Percentiles rank a stretch among this genome's conserved stretches.
Evolutionary conservation across 768 basidiomycete genomes (phyloP).

Genomic region (Leucosporidium creatinivorum): DNA sequence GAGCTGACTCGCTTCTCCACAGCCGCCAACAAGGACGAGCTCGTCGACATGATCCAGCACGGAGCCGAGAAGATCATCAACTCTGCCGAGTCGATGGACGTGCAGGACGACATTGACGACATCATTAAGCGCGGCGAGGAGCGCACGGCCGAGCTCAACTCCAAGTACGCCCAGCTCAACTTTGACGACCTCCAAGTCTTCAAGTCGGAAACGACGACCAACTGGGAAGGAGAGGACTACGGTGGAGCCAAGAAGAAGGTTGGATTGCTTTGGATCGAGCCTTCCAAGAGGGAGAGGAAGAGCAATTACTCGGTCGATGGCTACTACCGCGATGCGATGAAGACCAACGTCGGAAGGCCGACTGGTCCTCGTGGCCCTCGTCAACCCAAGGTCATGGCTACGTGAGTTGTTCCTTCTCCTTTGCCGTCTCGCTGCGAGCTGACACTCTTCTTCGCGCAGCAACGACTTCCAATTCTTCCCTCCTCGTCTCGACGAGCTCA

Average conservation of each 20-base stretch:
- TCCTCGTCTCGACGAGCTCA: constrained; percentile 64
- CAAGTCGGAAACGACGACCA: constrained; percentile 52
- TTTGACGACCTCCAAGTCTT: constrained; percentile 95
- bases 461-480: constrained; percentile 98
- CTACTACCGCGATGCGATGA: constrained; percentile 88
- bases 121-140: constrained; percentile 89
- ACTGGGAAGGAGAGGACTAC: constrained; percentile 38
- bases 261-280: constrained; percentile 53
- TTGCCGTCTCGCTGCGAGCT: neutral
- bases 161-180: constrained; percentile 85
- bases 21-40: constrained; percentile 90
- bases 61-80: constrained; percentile 97
- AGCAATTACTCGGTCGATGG: constrained; percentile 88
- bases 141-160: constrained; percentile 75
- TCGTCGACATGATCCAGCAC: constrained; percentile 96
- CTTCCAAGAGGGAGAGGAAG: constrained; percentile 90
- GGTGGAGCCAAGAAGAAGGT: constrained; percentile 24
- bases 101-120: constrained; percentile 78
- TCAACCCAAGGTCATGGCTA: constrained; percentile 76
- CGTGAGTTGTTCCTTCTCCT: constrained; percentile 47
- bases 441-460: constrained; percentile 43
- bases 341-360: constrained; percentile 59
- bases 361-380: constrained; percentile 76
- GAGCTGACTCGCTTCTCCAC: constrained; percentile 8
- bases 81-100: constrained; percentile 48